Evolutionary conservation across 2,329 filamentous ascomycete genomes (phyloP).

Genomic region (Neopestalotiopsis sp.): DNA sequence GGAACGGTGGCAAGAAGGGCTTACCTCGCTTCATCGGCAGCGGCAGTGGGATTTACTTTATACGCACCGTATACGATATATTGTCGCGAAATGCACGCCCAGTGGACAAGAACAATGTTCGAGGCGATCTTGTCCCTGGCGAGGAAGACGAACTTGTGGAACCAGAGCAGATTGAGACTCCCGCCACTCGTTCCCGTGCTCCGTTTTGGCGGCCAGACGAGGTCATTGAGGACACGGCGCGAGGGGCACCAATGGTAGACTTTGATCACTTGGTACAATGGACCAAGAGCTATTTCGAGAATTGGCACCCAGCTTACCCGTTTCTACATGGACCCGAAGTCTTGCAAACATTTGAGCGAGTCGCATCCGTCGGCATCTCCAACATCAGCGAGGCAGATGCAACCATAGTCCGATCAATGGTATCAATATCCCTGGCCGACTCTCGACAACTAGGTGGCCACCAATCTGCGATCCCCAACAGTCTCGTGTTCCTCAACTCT

Average conservation of each 20-base stretch:
- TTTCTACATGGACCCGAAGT: conserved; percentile 61
- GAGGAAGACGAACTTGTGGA: conserved; percentile 58
- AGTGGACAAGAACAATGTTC: conserved; percentile 36
- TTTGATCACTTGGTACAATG: conserved; percentile 57
- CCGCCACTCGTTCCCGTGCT: conserved; percentile 30
- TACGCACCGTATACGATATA: conserved; percentile 58
- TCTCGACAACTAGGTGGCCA: conserved; percentile 45
- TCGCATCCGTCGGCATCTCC: conserved; percentile 39
- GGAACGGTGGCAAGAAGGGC: conserved; percentile 50
- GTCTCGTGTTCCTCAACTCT: conserved; percentile 52
- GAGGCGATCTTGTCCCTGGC: conserved; percentile 56
- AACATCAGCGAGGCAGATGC: conserved; percentile 41
- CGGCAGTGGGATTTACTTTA: conserved; percentile 64
- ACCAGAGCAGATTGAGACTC: conserved; percentile 9
- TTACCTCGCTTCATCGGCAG: conserved; percentile 62
- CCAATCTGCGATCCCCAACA: conserved; percentile 42
- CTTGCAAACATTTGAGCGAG: conserved; percentile 50
- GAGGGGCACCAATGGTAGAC: conserved; percentile 25
- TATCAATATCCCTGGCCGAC: conserved; percentile 61
- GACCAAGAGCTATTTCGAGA: conserved; percentile 60
- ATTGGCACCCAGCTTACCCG: conserved; percentile 63
- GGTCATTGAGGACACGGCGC: conserved; percentile 23
- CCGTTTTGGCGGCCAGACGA: conserved; percentile 45
- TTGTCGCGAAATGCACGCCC: conserved; percentile 40
- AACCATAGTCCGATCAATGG: conserved; percentile 52